Evolutionary conservation across 495 filamentous ascomycete genomes (phyloP), one percentile per base, ranked within the genome.

Genomic region (Penicillium bialowiezense): DNA sequence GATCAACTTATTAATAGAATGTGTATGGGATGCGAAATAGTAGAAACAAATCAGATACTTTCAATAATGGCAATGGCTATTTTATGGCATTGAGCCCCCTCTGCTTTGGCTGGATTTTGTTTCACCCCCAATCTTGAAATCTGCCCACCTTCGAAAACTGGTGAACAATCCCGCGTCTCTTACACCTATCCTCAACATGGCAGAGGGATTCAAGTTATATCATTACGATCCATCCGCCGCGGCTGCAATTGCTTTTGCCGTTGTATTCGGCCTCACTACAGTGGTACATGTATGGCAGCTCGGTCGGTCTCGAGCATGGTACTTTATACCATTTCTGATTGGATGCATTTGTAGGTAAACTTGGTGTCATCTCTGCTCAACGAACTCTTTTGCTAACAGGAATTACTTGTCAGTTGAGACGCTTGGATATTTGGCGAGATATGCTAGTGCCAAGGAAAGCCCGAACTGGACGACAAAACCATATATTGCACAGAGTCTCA

Each of bases 301-400:
- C 7, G 36, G 72, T 36, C 69, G 62, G 26, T 69, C 62, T 18
- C 64, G 69, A 49, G 79, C 79, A 17, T 87, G 80, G 81, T 86
- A 82, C 60, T 82, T 86, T 41, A 76, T 76, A 8, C 78, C 85
- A 0, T 72, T 86, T 33, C 23, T 81, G 6, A 58, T 85, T 23
- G 84, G 82, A 8, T 74, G 78, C 19, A 38, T 75, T 12, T 82
- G 81, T 85, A 70, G 52, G 75, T 35, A 45, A 8, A 70, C 34
- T 17, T 32, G 17, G 6, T 5, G 35, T 4, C 9, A 20, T 13
- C 15, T 7, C 7, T 4, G 2, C 0, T 29, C 13, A n/a, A 19
- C 15, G 13, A 10, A 14, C 5, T 13, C 13, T 18, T 17, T 28
- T n/a, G n/a, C n/a, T n/a, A n/a, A n/a, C n/a, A 13, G 8, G 7